Base-by-base conservation (phyloP, 2,329 filamentous ascomycete species). In the Pseudocercospora vitis region DNA sequence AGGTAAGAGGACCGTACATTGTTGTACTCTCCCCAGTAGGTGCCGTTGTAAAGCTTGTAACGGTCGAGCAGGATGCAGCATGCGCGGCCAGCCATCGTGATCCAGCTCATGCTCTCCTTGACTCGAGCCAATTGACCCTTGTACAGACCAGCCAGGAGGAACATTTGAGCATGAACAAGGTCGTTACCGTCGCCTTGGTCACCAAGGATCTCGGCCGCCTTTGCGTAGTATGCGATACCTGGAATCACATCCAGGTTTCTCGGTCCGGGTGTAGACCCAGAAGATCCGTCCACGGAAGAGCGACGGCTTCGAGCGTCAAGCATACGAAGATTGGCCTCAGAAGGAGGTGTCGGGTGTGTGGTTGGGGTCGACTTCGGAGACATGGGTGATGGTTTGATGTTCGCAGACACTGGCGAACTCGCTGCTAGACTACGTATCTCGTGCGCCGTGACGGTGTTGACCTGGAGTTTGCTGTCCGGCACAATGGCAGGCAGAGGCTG, bases 191-290 rank as follows among this genome's bases (percentile, higher is more conserved):
- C 91, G 29, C 85, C 79, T 47, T 94, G 84, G 54, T 87, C 87
- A 4, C 91, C 91, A 12, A 97, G 75, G 31, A 97, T 96, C 57
- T 94, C 87, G 1, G 87, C 87, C 2, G 91, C 92, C 57, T 88
- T 85, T 1, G 88, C 88, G 69, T 91, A 96, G 68, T 96, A 96
- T 24, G 91, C 87, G 53, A 97, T 76, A 0, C 94, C 94, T 0
- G 94, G 92, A 56, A 96, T 88, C 5, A 88, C 81, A 64, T 97
- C 91, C 47, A 94, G 79, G 42, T 72, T 72, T 16, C 63, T 60
- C n/a, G 46, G 45, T 3, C 59, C 60, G 23, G 58, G 18, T 18
- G 46, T 47, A 4, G 53, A 50, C 8, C 39, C 47, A 7, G 62
- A 59, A n/a, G 55, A 57, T 9, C 59, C 65, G 18, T 71, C 68